phyloP scores from a whole-genome alignment of 345 rosid genomes.

The Linum lewisii region DNA sequence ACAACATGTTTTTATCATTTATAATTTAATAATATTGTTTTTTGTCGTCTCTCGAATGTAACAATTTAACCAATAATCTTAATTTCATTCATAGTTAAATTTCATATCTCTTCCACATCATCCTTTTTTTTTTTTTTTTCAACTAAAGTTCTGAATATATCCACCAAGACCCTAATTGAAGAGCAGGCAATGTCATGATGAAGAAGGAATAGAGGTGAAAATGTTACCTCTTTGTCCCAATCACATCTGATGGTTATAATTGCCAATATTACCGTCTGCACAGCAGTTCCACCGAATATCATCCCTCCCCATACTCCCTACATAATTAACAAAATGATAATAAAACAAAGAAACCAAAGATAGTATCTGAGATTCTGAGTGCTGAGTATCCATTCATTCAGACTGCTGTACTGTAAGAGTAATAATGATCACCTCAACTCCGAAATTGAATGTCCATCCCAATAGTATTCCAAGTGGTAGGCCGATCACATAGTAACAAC shows the following conservation, averaged over 20 bases:
- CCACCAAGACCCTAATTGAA: background rate
- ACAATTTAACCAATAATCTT: too few species aligned
- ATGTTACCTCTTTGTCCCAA: slow-evolving; percentile 62
- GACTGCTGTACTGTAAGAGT: too few species aligned
- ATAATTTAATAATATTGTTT: too few species aligned
- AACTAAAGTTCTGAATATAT: too few species aligned
- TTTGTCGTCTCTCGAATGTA: too few species aligned
- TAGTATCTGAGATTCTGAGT: too few species aligned
- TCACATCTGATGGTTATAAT: slow-evolving; percentile 34
- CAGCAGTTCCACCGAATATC: slow-evolving; percentile 53
- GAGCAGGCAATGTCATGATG: background rate
- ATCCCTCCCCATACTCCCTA: slow-evolving; percentile 84
- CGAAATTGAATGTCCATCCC: slow-evolving; percentile 53
- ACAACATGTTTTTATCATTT: too few species aligned
- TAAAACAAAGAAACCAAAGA: background rate
- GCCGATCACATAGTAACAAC: slow-evolving; percentile 61
- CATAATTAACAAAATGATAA: background rate
- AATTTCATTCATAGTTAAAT: too few species aligned
- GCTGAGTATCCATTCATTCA: too few species aligned
- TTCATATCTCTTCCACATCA: too few species aligned
- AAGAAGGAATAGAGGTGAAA: background rate
- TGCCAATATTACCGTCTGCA: slow-evolving; percentile 46
- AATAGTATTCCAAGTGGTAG: slow-evolving; percentile 59
- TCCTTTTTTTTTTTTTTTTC: too few species aligned
- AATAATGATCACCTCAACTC: slow-evolving; percentile 35